These are phyloP conservation scores for Arachnopeziza araneosa DNA, from an alignment of 2,329 filamentous ascomycete species.

Conservation along the genomic window DNA sequence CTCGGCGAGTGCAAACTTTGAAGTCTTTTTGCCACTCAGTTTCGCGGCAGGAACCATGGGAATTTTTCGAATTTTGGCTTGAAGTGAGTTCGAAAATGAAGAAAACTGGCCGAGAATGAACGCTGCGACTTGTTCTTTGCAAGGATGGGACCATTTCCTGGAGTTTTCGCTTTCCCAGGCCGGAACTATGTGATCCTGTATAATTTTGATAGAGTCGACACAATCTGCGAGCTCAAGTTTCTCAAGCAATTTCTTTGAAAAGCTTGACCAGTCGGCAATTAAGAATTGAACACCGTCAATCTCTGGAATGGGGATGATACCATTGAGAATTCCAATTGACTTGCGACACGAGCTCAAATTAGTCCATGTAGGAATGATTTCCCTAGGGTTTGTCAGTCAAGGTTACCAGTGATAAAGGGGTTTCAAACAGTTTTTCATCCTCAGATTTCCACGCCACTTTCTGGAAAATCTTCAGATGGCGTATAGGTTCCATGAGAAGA, in stretches of 20 bases:
- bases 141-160: slow-evolving; percentile 5
- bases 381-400: slow-evolving; percentile 7
- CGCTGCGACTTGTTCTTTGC: slow-evolving; percentile 14
- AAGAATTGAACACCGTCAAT: slow-evolving; percentile 17
- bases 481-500: slow-evolving; percentile 1
- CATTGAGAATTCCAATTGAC: slow-evolving; percentile 14
- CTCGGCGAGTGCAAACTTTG: slow-evolving; percentile 13
- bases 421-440: slow-evolving; percentile 7
- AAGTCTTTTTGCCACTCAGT: slow-evolving; percentile 10
- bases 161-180: slow-evolving; percentile 12
- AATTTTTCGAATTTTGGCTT: slow-evolving; percentile 11
- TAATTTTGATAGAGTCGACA: not conserved
- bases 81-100: slow-evolving; percentile 2
- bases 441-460: slow-evolving; percentile 9
- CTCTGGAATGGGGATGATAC: slow-evolving; percentile 9
- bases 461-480: slow-evolving; percentile 11
- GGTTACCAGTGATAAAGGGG: not conserved
- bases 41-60: slow-evolving; percentile 17
- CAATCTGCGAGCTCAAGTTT: slow-evolving; percentile 10
- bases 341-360: slow-evolving; percentile 3
- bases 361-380: slow-evolving; percentile 11
- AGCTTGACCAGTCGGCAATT: slow-evolving; percentile 1
- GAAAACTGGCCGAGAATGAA: slow-evolving; percentile 16
- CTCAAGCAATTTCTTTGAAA: slow-evolving; percentile 4
- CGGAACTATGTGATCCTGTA: slow-evolving; percentile 20